Base-by-base conservation (phyloP, 1,284 basidiomycete genomes). In the Takashimella tepidaria region DNA sequence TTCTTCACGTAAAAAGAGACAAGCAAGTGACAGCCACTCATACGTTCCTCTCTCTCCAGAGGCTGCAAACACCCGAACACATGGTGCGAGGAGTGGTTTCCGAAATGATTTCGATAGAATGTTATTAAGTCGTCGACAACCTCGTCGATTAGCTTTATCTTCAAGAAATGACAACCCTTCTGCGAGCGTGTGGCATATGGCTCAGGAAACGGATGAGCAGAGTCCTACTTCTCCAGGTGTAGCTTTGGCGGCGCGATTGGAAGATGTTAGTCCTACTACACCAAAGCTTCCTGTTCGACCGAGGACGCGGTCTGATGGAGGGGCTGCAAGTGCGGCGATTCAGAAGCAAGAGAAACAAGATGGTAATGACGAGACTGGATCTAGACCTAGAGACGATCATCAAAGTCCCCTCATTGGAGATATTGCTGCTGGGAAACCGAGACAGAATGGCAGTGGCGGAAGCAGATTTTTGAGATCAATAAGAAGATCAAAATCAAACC, bases 71-170 rank as follows among this genome's bases (percentile, higher is more conserved):
- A 21, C 53, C 24, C 48, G 47, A 16, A 40, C n/a, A n/a, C n/a
- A n/a, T 43, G 12, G 52, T 25, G 12, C 51, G 45, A 12, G 55
- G 49, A 26, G 50, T 47, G 52, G 58, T 10, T 45, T 61, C 11
- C 48, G 88, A 66, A 80, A 83, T 45, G 89, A 91, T 66, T 91
- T 92, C 63, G 89, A 91, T 64, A 82, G 83, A 19, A 78, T 90
- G 59, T 73, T 91, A 12, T 42, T 63, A 3, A 55, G 58, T 21
- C 60, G 63, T n/a, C 45, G 42, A 12, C 43, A 50, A 22, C 63
- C 68, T 19, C 64, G 62, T 25, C 66, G 65, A 49, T 41, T 74
- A 21, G 64, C 61, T 3, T 42, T 71, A 16, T 54, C 54, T 2
- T 59, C 59, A n/a, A 51, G 51, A 12, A 47, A 60, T 16, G 54